Evolutionary conservation across 306 rosid species (phyloP).

Genomic region (Acacia melanoxylon): DNA sequence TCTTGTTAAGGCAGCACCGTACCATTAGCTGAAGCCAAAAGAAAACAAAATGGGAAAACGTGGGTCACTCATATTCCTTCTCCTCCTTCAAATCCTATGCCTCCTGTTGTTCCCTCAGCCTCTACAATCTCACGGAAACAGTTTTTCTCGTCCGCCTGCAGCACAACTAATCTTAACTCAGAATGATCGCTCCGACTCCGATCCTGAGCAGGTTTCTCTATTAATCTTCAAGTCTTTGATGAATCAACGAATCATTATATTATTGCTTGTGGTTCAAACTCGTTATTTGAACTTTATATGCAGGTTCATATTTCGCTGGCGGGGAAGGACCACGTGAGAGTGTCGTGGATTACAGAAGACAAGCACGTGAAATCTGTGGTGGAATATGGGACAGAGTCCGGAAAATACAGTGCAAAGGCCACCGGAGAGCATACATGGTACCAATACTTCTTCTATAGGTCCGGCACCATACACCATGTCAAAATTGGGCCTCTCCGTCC

Average conservation of each 20-base stretch:
- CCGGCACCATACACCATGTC: conserved; percentile 40
- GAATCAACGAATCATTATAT: neutral
- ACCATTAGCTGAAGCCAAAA: neutral
- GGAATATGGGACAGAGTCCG: conserved; percentile 43
- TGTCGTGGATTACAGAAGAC: conserved; percentile 69
- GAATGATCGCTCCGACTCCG: conserved; percentile 35
- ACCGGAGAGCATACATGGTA: conserved; percentile 26
- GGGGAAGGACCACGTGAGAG: conserved; percentile 63
- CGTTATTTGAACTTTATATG: neutral
- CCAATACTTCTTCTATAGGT: conserved; percentile 37
- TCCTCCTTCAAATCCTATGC: conserved; percentile 34
- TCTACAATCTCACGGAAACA: conserved; percentile 22
- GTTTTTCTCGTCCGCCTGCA: conserved; percentile 41
- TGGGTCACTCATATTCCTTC: conserved; percentile 1
- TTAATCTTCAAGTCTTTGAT: neutral
- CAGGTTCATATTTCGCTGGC: conserved; percentile 77
- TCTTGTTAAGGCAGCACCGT: neutral
- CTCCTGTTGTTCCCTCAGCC: conserved; percentile 35
- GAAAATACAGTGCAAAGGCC: conserved; percentile 29
- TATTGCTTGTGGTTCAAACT: neutral
- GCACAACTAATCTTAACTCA: conserved; percentile 38
- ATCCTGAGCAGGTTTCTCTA: conserved; percentile 52
- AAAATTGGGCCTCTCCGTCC: conserved; percentile 43
- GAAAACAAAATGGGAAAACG: conserved; percentile 14
- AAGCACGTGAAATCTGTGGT: conserved; percentile 32